Evolutionary conservation across 2,329 filamentous ascomycete species (phyloP).

Genomic region (Xylaria sp.): DNA sequence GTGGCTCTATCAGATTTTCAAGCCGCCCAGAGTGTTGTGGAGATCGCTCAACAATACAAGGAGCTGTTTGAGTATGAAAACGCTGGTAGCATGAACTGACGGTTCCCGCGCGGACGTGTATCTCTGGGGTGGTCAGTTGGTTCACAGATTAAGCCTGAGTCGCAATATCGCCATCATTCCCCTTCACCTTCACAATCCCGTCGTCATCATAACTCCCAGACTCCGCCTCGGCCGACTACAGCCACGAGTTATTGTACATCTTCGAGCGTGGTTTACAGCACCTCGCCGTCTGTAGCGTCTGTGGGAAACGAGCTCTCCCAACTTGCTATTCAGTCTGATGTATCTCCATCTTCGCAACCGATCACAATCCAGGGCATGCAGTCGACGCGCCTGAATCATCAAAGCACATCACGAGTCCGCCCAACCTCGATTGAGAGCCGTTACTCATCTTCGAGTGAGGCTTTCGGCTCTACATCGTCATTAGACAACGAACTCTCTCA

Average conservation of each 20-base stretch:
- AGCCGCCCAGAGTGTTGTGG: conserved; percentile 81
- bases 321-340: conserved; percentile 22
- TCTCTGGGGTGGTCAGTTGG: conserved; percentile 54
- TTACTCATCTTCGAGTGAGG: conserved; percentile 26
- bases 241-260: conserved; percentile 33
- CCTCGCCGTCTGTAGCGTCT: conserved; percentile 29
- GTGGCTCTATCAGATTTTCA: conserved; percentile 69
- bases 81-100: conserved; percentile 49
- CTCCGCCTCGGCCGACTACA: conserved; percentile 28
- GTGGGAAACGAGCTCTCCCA: conserved; percentile 15
- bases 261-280: conserved; percentile 31
- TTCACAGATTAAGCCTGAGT: conserved; percentile 36
- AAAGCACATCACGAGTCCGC: conserved; percentile 24
- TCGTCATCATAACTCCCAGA: conserved; percentile 20
- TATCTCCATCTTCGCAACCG: conserved; percentile 32
- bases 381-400: conserved; percentile 22
- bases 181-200: conserved; percentile 24
- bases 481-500: conserved; percentile 26
- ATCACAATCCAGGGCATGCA: conserved; percentile 32
- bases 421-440: conserved; percentile 14
- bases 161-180: conserved; percentile 31
- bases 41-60: conserved; percentile 83
- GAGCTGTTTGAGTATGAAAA: conserved; percentile 77
- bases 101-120: conserved; percentile 48
- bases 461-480: conserved; percentile 27